Evolutionary conservation across 305 asterid genomes (phyloP), one percentile per base, ranked within the genome.

Genomic region (Fraxinus angustifolia): DNA sequence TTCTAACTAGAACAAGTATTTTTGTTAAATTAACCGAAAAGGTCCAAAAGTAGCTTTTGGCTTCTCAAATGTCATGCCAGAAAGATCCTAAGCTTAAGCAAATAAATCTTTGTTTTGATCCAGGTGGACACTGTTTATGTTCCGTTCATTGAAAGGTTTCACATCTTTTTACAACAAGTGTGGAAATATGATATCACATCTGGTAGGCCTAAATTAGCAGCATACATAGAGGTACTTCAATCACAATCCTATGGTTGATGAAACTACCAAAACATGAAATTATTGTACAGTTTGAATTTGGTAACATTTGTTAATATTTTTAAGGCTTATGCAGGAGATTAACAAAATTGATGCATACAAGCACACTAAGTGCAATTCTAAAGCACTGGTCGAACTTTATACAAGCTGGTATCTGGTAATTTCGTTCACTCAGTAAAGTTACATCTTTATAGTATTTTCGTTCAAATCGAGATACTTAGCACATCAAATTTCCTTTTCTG

Each of bases 331-430:
- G 81, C 84, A 90, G 91, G 97, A 87, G 83, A 21, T 92, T 60
- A 82, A 90, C 89, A 91, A 91, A 87, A 79, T 91, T 21, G 95
- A 88, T n/a, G 93, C 89, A 16, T 92, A 92, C 87, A 88, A 85
- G 87, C 89, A 82, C 8, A 90, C 94, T 11, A 92, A 92, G 80
- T 85, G 90, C 48, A 88, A 89, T 79, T 86, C 89, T 26, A 80
- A 80, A 36, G 33, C 23, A 75, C 86, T 83, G 7, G 74, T 90
- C 34, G 84, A 84, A 72, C 33, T 28, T 67, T 90, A 85, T 88
- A 87, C 78, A 83, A 75, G 40, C 33, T 84, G 81, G 21, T 84
- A 82, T 53, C 8, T 84, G 90, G 94, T 90, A 81, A 21, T 36
- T 33, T 72, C 42, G 34, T 42, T 33, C 6, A 19, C 60, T 78